Percentiles rank a stretch among this genome's conserved stretches.
These are phyloP conservation scores for Amauroascus niger DNA, from an alignment of 2,329 filamentous ascomycete genomes.

Conservation along the genomic window DNA sequence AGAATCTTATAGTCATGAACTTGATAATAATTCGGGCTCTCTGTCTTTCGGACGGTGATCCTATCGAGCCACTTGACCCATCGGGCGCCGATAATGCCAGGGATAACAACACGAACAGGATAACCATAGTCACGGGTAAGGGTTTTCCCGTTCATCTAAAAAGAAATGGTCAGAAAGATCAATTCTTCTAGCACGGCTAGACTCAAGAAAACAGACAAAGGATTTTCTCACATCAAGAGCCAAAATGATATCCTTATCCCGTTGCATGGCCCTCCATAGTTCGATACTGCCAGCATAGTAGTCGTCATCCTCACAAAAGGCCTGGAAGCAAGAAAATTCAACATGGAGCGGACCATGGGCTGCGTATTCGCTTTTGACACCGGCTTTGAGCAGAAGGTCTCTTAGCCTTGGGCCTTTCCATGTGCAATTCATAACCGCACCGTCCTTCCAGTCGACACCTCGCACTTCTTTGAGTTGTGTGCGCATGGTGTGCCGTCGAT, in stretches of 20 bases:
- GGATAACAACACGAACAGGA: slow-evolving; percentile 44
- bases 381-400: slow-evolving; percentile 44
- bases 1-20: slow-evolving; percentile 52
- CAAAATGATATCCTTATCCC: slow-evolving; percentile 40
- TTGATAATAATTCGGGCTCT: slow-evolving; percentile 49
- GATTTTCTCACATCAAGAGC: slow-evolving; percentile 38
- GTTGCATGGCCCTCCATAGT: slow-evolving; percentile 38
- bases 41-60: slow-evolving; percentile 43
- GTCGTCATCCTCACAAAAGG: slow-evolving; percentile 46
- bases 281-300: slow-evolving; percentile 51
- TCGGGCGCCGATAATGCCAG: slow-evolving; percentile 45
- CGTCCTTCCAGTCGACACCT: slow-evolving; percentile 53
- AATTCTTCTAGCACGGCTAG: no score
- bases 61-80: slow-evolving; percentile 50
- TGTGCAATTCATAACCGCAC: slow-evolving; percentile 51
- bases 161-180: background rate
- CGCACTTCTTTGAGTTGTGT: slow-evolving; percentile 50
- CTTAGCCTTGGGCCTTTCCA: slow-evolving; percentile 47
- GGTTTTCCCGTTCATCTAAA: slow-evolving; percentile 42
- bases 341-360: slow-evolving; percentile 37
- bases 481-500: slow-evolving; percentile 52
- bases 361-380: slow-evolving; percentile 26
- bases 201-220: background rate
- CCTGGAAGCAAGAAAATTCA: slow-evolving; percentile 47
- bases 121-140: slow-evolving; percentile 44